Evolutionary conservation across 331 rosid species (phyloP).

Genomic region (Quercus lobata): DNA sequence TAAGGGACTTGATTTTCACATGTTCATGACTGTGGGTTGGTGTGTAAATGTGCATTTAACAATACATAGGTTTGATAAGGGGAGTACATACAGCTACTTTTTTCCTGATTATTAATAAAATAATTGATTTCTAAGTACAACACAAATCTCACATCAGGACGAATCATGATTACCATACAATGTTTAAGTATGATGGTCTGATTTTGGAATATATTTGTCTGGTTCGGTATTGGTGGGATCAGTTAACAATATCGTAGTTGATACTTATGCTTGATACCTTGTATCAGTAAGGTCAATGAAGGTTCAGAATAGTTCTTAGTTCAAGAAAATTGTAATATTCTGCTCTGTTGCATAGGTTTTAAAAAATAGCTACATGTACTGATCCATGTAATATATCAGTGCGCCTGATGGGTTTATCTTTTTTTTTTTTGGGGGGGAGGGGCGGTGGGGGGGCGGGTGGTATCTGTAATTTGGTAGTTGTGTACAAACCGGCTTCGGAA

Average conservation of each 20-base stretch:
- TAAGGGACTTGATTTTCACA: neutral
- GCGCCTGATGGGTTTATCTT: no score
- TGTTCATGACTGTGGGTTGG: neutral
- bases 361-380: neutral
- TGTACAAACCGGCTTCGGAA: neutral
- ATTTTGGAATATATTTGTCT: neutral
- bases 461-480: neutral
- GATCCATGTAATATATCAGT: neutral
- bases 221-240: neutral
- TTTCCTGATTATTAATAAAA: neutral
- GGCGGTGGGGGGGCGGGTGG: no score
- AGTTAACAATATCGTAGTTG: neutral
- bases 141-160: neutral
- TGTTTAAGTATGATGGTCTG: neutral
- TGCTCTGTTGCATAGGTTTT: neutral
- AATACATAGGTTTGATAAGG: neutral
- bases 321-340: neutral
- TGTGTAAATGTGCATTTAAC: neutral
- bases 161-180: neutral
- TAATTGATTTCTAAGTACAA: neutral
- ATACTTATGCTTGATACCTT: no score
- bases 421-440: no score
- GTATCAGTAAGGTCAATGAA: no score
- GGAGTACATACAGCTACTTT: neutral
- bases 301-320: neutral